Percentiles rank a stretch among this genome's conserved stretches.
phyloP scores from a whole-genome alignment of 1,284 basidiomycete genomes.

The Amylostereum areolatum region DNA sequence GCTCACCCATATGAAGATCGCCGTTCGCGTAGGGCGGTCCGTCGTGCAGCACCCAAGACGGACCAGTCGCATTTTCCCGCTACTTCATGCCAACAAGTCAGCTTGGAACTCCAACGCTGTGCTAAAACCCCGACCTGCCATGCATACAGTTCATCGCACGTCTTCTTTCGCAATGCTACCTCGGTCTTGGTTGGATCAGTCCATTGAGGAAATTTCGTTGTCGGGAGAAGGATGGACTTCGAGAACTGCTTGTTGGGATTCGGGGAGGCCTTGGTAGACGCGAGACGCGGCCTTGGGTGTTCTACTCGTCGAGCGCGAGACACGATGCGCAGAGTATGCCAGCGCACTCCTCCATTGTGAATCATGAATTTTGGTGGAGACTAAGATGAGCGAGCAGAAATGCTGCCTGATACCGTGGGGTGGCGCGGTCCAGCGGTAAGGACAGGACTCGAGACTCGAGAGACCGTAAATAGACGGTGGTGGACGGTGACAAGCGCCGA shows the following conservation, averaged over 20 bases:
- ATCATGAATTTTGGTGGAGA: no score
- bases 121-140: slow-evolving; percentile 67
- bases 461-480: neutral
- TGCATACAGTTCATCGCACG: slow-evolving; percentile 74
- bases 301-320: no score
- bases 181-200: slow-evolving; percentile 65
- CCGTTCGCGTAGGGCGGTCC: slow-evolving; percentile 99
- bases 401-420: no score
- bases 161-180: slow-evolving; percentile 54
- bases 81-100: slow-evolving; percentile 23
- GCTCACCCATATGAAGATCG: slow-evolving; percentile 84
- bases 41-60: slow-evolving; percentile 86
- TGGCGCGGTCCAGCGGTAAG: neutral
- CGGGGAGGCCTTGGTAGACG: neutral
- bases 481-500: neutral
- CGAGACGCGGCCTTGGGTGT: neutral
- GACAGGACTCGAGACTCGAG: neutral
- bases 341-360: no score
- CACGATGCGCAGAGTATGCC: no score
- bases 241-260: slow-evolving; percentile 34
- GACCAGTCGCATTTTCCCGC: slow-evolving; percentile 59
- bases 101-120: neutral
- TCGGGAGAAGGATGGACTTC: slow-evolving; percentile 80
- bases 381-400: no score
- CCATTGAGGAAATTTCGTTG: slow-evolving; percentile 78